Evolutionary conservation across 371 early-diverging fungal genomes (phyloP).

Genomic region (Actinomortierella ambigua): DNA sequence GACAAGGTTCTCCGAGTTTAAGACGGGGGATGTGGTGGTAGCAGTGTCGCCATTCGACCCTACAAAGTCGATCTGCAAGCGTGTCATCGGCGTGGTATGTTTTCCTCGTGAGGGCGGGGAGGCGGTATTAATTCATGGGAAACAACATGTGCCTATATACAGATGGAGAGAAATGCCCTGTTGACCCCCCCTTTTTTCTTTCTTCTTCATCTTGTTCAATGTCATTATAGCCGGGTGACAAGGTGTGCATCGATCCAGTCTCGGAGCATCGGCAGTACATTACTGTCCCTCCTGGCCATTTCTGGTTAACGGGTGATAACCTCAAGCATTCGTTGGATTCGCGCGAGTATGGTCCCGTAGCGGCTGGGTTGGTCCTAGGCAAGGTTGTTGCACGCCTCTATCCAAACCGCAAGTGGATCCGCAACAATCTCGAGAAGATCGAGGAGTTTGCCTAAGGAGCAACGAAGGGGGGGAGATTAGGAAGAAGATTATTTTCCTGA

Average conservation of each 20-base stretch:
- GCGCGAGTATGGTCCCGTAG: constrained; percentile 82
- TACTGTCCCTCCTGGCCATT: constrained; percentile 65
- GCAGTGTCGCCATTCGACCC: constrained; percentile 71
- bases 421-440: too few species aligned
- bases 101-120: too few species aligned
- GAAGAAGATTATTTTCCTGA: too few species aligned
- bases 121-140: too few species aligned
- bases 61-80: constrained; percentile 70
- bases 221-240: constrained; percentile 75
- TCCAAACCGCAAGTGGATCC: too few species aligned
- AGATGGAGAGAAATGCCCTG: too few species aligned
- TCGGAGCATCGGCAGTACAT: constrained; percentile 56
- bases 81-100: constrained; percentile 81
- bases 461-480: too few species aligned
- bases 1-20: constrained; percentile 53
- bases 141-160: too few species aligned
- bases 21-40: constrained; percentile 79
- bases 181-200: constrained; percentile 1
- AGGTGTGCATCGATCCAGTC: constrained; percentile 71
- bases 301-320: constrained; percentile 85
- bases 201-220: constrained; percentile 4
- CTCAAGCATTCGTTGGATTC: constrained; percentile 82
- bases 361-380: constrained; percentile 79
- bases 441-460: too few species aligned
- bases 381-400: constrained; percentile 59